Percentiles rank a stretch among this genome's conserved stretches.
phyloP scores from a whole-genome alignment of 2,329 filamentous ascomycete species.

The Metarhizium brunneum region DNA sequence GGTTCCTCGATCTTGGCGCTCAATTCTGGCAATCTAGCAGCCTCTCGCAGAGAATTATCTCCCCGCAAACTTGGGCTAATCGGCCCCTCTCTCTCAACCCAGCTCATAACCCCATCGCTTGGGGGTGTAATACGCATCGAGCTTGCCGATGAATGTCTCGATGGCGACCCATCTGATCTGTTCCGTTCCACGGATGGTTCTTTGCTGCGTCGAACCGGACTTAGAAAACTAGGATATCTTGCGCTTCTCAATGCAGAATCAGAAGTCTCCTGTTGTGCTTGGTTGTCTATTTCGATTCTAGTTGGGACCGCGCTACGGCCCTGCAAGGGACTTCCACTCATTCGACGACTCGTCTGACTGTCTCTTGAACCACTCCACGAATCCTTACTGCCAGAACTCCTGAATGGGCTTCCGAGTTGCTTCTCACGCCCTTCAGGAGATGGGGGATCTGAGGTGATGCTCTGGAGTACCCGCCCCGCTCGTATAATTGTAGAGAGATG shows the following conservation, averaged over 20 bases:
- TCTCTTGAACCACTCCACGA: constrained; percentile 20
- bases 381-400: constrained; percentile 28
- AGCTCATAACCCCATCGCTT: constrained; percentile 33
- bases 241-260: constrained; percentile 14
- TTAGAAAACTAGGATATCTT: constrained; percentile 23
- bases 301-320: constrained; percentile 8
- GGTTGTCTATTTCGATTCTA: constrained; percentile 8
- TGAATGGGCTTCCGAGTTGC: constrained; percentile 47
- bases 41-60: constrained; percentile 23
- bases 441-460: constrained; percentile 48
- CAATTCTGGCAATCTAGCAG: constrained; percentile 11
- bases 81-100: constrained; percentile 29
- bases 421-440: constrained; percentile 43
- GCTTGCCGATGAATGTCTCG: constrained; percentile 20
- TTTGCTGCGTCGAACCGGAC: constrained; percentile 19
- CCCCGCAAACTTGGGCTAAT: constrained; percentile 26
- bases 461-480: constrained; percentile 46
- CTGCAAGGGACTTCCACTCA: constrained; percentile 22
- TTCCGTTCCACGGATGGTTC: constrained; percentile 6
- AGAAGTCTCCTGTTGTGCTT: constrained; percentile 20
- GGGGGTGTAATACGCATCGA: constrained; percentile 22
- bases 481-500: constrained; percentile 49
- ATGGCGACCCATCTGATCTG: constrained; percentile 5
- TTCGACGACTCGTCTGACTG: constrained; percentile 13
- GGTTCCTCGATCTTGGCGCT: not conserved